Base-by-base conservation (phyloP, 495 filamentous ascomycete genomes). In the Penicillium antarcticum region DNA sequence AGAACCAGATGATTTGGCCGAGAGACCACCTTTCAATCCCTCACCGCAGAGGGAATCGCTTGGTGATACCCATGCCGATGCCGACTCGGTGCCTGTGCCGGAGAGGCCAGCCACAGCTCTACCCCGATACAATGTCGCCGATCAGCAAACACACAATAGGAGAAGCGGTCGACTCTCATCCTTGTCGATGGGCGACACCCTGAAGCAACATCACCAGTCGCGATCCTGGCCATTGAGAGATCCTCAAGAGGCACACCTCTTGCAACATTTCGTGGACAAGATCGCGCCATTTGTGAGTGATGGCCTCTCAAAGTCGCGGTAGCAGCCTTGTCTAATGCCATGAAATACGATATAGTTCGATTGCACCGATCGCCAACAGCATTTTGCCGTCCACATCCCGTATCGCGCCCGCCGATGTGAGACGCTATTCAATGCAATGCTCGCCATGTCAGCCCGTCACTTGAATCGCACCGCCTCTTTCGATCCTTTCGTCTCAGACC, bases 351-450 rank as follows among this genome's bases (percentile, higher is more conserved):
- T 29, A 16, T n/a, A 83, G 80, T 71, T 83, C 38, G 81, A 85
- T 52, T 67, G 82, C 14, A 84, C 80, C 44, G 81, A 84, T 56
- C 72, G 74, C 8, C 66, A 63, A 34, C 72, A 71, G 43, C 78
- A 79, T 52, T 85, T 85, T 48, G 72, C 78, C 18, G 64, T 75
- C 1, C 59, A 76, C 10, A 78, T 85, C 2, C 80, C 80, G 1
- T 67, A 76, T 42, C 60, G 71, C 37, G 78, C 81, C 4, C 68
- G 70, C 11, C 68, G 52, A 16, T 79, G 69, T 41, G 72, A 73
- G n/a, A 74, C 78, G 24, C 62, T 86, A 6, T 64, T 82, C 34
- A 81, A 82, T 41, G 80, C 82, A 35, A 79, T 85, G 10, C 73
- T 84, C 48, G 79, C 82, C 8, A 62, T 83, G 21, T 78, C 82